Evolutionary conservation across 495 filamentous ascomycete genomes (phyloP).

Genomic region (Aspergillus nanangensis): DNA sequence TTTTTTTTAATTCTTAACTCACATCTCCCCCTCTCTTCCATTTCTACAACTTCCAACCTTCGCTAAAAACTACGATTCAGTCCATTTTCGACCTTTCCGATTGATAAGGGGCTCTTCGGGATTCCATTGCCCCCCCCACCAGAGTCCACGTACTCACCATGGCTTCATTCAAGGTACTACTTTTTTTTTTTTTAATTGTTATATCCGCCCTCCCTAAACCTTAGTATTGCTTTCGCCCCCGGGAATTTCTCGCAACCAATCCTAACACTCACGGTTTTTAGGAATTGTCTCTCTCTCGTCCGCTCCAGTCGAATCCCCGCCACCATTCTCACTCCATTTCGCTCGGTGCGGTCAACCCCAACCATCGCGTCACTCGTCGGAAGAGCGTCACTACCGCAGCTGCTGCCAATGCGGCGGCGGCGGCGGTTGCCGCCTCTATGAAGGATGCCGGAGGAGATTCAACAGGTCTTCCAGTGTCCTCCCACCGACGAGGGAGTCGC

Average conservation of each 20-base stretch:
- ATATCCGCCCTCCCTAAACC: neutral
- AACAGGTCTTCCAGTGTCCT: constrained; percentile 27
- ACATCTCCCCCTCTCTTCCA: too few relatives aligned
- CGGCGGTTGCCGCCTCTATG: constrained; percentile 71
- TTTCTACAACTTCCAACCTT: too few relatives aligned
- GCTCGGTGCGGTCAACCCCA: constrained; percentile 70
- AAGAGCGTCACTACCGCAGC: constrained; percentile 86
- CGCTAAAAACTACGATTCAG: too few relatives aligned
- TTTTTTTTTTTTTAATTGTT: constrained; percentile 8
- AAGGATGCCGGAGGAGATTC: constrained; percentile 55
- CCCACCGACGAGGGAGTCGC: constrained; percentile 41
- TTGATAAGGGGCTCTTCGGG: constrained; percentile 36
- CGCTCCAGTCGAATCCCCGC: constrained; percentile 52
- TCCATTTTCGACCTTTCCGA: too few relatives aligned
- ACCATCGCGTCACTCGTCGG: constrained; percentile 82
- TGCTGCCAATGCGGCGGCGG: constrained; percentile 68
- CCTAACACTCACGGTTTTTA: constrained; percentile 15
- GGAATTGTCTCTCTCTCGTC: constrained; percentile 46
- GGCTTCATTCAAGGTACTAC: constrained; percentile 45
- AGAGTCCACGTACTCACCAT: constrained; percentile 30
- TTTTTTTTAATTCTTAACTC: too few relatives aligned
- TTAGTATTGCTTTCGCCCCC: constrained; percentile 4
- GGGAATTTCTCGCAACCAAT: neutral
- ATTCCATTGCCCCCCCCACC: constrained; percentile 30
- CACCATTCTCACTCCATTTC: constrained; percentile 81